Percentiles rank a stretch among this genome's conserved stretches.
Evolutionary conservation across 495 filamentous ascomycete species (phyloP).

Genomic region (Neurospora pannonica): DNA sequence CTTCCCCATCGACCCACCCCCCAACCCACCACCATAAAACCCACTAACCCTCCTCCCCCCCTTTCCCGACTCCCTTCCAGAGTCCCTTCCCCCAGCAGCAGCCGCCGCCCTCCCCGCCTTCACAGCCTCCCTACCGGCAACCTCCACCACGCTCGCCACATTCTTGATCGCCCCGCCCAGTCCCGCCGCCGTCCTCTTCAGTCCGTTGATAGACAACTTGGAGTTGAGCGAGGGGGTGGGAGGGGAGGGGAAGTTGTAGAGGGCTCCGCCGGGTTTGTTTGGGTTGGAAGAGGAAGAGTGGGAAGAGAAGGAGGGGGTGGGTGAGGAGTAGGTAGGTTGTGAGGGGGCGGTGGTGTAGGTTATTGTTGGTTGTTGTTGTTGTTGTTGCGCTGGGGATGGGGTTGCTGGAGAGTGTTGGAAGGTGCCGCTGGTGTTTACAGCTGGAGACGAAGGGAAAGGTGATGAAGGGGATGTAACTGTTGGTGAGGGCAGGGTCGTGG

Average conservation of each 20-base stretch:
- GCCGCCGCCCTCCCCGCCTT: not conserved
- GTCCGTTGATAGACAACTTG: not conserved
- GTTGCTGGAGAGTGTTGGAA: not conserved
- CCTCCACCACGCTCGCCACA: not conserved
- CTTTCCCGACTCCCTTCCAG: not conserved
- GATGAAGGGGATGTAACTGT: not conserved
- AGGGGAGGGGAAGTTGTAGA: not conserved
- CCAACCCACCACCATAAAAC: not conserved
- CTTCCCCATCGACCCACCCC: not conserved
- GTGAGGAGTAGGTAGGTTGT: not conserved
- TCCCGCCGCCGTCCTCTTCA: not conserved
- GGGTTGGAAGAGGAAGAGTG: not conserved
- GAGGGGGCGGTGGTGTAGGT: not conserved
- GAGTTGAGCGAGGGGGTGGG: not conserved
- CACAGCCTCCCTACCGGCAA: not conserved
- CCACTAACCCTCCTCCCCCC: not conserved
- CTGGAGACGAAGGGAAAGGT: not conserved
- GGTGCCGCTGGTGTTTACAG: not conserved
- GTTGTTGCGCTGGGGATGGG: not conserved
- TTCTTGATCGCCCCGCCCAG: not conserved
- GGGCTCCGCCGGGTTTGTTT: not conserved
- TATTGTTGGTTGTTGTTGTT: not conserved
- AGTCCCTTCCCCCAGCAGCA: not conserved
- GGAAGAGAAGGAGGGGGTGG: not conserved
- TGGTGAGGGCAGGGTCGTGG: not conserved